phyloP scores from a whole-genome alignment of 345 rosid genomes.

The Bruguiera gymnorhiza region DNA sequence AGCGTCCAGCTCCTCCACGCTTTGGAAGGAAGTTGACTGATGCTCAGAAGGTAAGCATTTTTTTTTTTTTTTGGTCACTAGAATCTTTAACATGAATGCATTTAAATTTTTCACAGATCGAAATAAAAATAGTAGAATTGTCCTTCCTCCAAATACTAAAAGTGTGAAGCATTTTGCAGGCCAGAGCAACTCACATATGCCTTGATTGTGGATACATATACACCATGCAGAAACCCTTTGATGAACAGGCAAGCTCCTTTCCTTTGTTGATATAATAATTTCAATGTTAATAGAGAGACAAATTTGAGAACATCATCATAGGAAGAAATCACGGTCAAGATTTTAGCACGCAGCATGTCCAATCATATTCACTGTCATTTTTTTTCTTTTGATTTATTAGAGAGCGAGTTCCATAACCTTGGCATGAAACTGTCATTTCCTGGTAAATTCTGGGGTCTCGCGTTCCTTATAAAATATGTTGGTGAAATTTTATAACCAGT shows the following conservation, averaged over 20 bases:
- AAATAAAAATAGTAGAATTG: neutral
- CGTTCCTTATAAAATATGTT: too few relatives aligned
- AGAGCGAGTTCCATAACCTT: too few relatives aligned
- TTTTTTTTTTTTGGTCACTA: neutral
- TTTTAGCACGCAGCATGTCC: too few relatives aligned
- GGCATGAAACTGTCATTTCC: too few relatives aligned
- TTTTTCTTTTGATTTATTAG: too few relatives aligned
- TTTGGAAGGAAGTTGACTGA: slow-evolving; percentile 91
- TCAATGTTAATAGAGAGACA: neutral
- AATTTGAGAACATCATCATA: too few relatives aligned
- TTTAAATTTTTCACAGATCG: neutral
- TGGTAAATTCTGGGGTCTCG: too few relatives aligned
- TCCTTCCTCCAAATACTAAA: neutral
- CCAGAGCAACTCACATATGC: slow-evolving; percentile 91
- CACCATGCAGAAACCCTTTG: slow-evolving; percentile 67
- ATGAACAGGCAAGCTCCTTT: slow-evolving; percentile 62
- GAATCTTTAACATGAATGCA: neutral
- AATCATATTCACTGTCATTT: too few relatives aligned
- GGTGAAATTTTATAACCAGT: too few relatives aligned
- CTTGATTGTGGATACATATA: slow-evolving; percentile 94
- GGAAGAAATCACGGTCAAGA: too few relatives aligned
- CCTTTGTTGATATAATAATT: neutral
- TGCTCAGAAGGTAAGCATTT: slow-evolving; percentile 63
- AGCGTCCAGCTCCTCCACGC: slow-evolving; percentile 97
- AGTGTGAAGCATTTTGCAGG: slow-evolving; percentile 44